These are phyloP conservation scores for Podospora australis DNA, from an alignment of 495 filamentous ascomycete species.

Conservation along the genomic window DNA sequence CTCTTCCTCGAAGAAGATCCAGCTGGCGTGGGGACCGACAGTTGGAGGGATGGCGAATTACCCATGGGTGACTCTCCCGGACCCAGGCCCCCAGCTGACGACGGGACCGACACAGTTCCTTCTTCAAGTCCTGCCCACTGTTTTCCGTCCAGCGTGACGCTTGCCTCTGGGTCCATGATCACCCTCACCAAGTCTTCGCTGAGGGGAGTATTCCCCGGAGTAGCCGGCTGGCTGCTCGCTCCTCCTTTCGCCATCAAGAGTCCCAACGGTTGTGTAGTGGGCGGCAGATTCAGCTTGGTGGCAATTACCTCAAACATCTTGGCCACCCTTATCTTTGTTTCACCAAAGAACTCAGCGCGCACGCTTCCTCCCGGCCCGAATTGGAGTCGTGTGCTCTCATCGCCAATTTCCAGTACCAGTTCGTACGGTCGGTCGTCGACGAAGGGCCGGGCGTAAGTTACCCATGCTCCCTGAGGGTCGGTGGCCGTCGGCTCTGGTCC, in stretches of 20 bases:
- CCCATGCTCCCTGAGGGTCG: constrained; percentile 48
- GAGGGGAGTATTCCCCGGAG: constrained; percentile 63
- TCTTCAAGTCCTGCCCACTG: constrained; percentile 29
- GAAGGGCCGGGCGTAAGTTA: constrained; percentile 77
- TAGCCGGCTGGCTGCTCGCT: constrained; percentile 47
- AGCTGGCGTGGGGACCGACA: background rate
- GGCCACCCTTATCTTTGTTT: constrained; percentile 60
- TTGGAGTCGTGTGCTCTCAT: constrained; percentile 60
- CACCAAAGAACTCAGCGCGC: constrained; percentile 61
- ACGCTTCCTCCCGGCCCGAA: constrained; percentile 17
- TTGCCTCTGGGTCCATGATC: constrained; percentile 57
- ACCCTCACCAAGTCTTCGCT: constrained; percentile 68
- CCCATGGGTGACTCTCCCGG: constrained; percentile 21
- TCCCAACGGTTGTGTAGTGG: constrained; percentile 57
- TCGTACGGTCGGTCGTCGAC: constrained; percentile 66
- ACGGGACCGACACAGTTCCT: constrained; percentile 4
- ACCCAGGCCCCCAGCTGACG: constrained; percentile 5
- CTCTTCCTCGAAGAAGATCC: constrained; percentile 39
- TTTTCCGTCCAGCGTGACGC: constrained; percentile 65
- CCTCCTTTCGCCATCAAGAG: constrained; percentile 56
- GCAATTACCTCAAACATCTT: constrained; percentile 73
- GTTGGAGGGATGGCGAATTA: constrained; percentile 23
- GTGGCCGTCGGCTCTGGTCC: constrained; percentile 34
- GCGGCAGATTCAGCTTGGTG: constrained; percentile 69
- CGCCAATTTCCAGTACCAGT: constrained; percentile 72